Evolutionary conservation across 192 early-diverging fungal species (phyloP).

Genomic region (Gamsiella multidivaricata): DNA sequence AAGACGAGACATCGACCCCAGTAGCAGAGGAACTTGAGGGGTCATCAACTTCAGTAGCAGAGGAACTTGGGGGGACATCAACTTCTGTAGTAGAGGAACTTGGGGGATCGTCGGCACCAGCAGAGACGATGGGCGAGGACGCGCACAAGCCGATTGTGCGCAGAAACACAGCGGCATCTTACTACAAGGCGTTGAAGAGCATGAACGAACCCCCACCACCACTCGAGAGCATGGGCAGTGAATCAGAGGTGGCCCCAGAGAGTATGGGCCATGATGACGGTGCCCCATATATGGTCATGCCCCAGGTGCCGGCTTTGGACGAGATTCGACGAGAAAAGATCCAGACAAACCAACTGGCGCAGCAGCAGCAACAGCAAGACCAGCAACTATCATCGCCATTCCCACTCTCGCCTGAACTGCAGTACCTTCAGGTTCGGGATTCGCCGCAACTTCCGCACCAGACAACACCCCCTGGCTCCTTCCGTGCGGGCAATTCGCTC

Average conservation of each 20-base stretch:
- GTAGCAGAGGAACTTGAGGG: slow-evolving; percentile 24
- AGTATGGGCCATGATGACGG: slow-evolving; percentile 32
- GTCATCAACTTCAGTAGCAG: neutral
- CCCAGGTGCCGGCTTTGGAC: slow-evolving; percentile 3
- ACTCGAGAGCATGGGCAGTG: slow-evolving; percentile 37
- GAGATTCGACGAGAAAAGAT: slow-evolving; percentile 14
- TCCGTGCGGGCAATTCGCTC: neutral
- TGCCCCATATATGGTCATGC: slow-evolving; percentile 7
- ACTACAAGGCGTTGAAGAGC: slow-evolving; percentile 13
- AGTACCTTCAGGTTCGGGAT: slow-evolving; percentile 30
- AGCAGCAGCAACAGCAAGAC: slow-evolving; percentile 8
- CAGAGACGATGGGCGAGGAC: slow-evolving; percentile 23
- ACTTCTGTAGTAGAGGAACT: slow-evolving; percentile 7
- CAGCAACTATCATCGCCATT: slow-evolving; percentile 4
- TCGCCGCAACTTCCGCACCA: slow-evolving; percentile 23
- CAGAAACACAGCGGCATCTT: neutral
- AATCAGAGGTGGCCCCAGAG: slow-evolving; percentile 10
- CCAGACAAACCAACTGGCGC: slow-evolving; percentile 5
- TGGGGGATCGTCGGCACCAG: neutral
- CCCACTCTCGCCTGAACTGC: slow-evolving; percentile 35
- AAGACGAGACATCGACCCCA: neutral
- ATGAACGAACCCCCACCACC: slow-evolving; percentile 5
- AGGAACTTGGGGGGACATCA: slow-evolving; percentile 18
- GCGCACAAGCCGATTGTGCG: neutral
- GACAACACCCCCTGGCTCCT: neutral